Percentiles rank a stretch among this genome's conserved stretches.
phyloP scores from a whole-genome alignment of 345 rosid genomes.

The Salix dunnii region DNA sequence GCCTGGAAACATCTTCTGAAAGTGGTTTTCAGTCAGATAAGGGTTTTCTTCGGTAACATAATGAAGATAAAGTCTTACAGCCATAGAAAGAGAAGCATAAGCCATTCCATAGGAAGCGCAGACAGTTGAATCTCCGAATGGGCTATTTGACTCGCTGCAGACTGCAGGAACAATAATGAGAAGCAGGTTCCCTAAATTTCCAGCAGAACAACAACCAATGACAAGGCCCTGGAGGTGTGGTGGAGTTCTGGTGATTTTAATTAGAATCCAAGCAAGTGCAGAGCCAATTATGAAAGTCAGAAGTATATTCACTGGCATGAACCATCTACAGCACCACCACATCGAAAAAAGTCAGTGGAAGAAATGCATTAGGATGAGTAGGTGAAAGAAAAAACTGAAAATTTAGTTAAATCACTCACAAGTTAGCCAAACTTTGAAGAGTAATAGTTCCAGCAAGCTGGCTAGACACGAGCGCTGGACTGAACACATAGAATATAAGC shows the following conservation, averaged over 20 bases:
- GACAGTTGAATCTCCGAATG: constrained; percentile 30
- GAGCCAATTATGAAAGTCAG: constrained; percentile 36
- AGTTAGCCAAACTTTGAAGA: neutral
- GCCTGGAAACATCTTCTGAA: too few species aligned
- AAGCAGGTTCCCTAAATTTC: constrained; percentile 40
- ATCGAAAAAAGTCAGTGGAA: too few species aligned
- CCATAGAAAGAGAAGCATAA: constrained; percentile 48
- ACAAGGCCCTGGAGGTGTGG: constrained; percentile 43
- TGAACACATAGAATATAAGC: neutral
- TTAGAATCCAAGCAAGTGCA: constrained; percentile 36
- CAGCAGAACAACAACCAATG: constrained; percentile 45
- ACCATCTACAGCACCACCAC: constrained; percentile 37
- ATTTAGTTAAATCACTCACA: constrained; percentile 32
- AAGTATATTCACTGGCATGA: constrained; percentile 49
- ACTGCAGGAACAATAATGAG: constrained; percentile 41
- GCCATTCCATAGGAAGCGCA: constrained; percentile 31
- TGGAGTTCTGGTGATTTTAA: constrained; percentile 36
- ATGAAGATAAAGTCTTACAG: constrained; percentile 18
- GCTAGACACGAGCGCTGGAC: constrained; percentile 37
- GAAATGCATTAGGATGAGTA: too few species aligned
- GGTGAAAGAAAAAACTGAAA: constrained; percentile 12
- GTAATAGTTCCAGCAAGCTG: neutral
- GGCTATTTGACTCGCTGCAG: constrained; percentile 37
- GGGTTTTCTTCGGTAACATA: neutral
- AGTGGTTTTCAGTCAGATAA: too few species aligned